Evolutionary conservation across 768 basidiomycete genomes (phyloP).

Genomic region (Xanthoconium purpureum): DNA sequence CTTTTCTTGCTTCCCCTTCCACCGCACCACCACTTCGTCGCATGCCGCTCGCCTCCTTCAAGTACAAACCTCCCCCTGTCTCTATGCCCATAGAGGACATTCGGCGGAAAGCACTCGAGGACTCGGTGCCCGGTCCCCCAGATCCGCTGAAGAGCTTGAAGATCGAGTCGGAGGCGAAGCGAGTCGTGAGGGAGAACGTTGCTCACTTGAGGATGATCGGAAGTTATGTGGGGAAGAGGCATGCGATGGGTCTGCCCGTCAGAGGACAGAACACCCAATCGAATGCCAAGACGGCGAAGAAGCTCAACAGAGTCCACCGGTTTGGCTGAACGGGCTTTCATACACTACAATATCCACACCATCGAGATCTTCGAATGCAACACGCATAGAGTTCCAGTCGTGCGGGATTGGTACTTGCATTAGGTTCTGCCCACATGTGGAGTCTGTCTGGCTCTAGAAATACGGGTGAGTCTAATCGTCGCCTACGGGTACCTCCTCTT

Average conservation of each 20-base stretch:
- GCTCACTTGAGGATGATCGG: constrained; percentile 92
- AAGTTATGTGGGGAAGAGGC: constrained; percentile 87
- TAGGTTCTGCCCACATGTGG: background rate
- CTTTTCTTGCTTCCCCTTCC: constrained; percentile 87
- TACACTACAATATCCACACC: constrained; percentile 12
- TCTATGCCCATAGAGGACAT: constrained; percentile 32
- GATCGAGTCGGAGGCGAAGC: constrained; percentile 84
- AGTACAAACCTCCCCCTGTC: constrained; percentile 49
- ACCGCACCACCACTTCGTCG: constrained; percentile 66
- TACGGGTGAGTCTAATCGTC: constrained; percentile 63
- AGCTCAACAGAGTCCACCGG: constrained; percentile 83
- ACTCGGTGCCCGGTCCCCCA: constrained; percentile 33
- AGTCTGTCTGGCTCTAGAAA: constrained; percentile 6
- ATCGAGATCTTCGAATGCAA: background rate
- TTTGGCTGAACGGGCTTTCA: constrained; percentile 31
- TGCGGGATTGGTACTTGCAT: constrained; percentile 1
- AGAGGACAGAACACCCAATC: constrained; percentile 90
- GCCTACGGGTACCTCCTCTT: constrained; percentile 92
- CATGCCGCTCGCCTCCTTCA: constrained; percentile 60
- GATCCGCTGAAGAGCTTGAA: constrained; percentile 74
- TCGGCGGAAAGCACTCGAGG: constrained; percentile 28
- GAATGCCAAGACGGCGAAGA: constrained; percentile 88
- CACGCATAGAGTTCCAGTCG: background rate
- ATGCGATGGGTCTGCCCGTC: constrained; percentile 91
- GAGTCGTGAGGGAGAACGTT: constrained; percentile 86